A percentile compares a stretch with the other conserved stretches of the same genome.
phyloP scores from a whole-genome alignment of 805 yeast species.

The Saturnispora hagleri region DNA sequence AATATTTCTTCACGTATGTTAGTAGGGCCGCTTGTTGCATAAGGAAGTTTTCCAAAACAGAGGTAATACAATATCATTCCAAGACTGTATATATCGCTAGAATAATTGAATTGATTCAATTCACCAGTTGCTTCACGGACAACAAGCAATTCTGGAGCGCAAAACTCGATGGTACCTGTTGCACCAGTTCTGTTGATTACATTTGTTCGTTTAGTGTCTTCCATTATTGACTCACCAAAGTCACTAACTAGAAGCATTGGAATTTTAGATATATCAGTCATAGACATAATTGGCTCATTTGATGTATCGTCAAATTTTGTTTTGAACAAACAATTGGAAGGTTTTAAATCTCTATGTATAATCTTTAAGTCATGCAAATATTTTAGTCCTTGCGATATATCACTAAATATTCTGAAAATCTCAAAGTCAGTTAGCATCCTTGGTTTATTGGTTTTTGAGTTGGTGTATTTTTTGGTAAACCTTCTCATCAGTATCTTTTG shows the following conservation, averaged over 20 bases:
- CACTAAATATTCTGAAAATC: conserved; percentile 58
- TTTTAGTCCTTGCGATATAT: conserved; percentile 59
- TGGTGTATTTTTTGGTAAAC: conserved; percentile 11
- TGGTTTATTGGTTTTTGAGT: conserved; percentile 1
- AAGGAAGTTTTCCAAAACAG: conserved; percentile 68
- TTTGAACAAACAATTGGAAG: conserved; percentile 72
- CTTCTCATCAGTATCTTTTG: conserved; percentile 29
- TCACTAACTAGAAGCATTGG: conserved; percentile 80
- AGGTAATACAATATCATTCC: conserved; percentile 76
- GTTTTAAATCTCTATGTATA: conserved; percentile 84
- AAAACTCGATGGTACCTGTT: conserved; percentile 82
- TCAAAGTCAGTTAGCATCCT: conserved; percentile 43
- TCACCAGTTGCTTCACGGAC: conserved; percentile 20
- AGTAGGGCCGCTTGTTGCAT: conserved; percentile 18
- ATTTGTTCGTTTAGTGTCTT: conserved; percentile 37
- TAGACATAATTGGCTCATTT: conserved; percentile 16
- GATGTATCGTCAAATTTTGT: conserved; percentile 19
- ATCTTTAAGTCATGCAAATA: conserved; percentile 68
- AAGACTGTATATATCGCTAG: conserved; percentile 72
- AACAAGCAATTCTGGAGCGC: conserved; percentile 73
- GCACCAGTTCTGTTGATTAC: conserved; percentile 62
- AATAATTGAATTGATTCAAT: conserved; percentile 50
- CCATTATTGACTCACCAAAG: conserved; percentile 80
- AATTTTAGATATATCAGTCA: conserved; percentile 25
- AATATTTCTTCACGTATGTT: conserved; percentile 21